A percentile compares a stretch with the other conserved stretches of the same genome.
These are phyloP conservation scores for Simplicillium sp. DNA, from an alignment of 2,329 filamentous ascomycete species.

Conservation along the genomic window DNA sequence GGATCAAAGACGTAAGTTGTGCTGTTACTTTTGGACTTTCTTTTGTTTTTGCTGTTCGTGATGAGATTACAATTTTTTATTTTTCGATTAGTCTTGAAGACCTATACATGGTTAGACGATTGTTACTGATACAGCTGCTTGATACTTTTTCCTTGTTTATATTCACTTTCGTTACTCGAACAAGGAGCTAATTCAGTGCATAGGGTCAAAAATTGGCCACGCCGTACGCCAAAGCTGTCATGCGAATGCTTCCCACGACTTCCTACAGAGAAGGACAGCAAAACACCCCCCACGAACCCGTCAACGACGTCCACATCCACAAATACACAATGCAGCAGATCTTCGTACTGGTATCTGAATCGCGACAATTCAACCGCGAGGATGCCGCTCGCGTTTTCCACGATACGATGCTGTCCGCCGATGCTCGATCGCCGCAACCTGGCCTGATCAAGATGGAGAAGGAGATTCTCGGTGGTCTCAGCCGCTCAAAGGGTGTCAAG, in stretches of 20 bases:
- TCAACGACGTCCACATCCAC: slow-evolving; percentile 58
- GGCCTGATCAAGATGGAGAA: slow-evolving; percentile 49
- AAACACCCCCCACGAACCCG: slow-evolving; percentile 42
- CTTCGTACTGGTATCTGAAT: slow-evolving; percentile 56
- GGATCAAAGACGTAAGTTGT: slow-evolving; percentile 61
- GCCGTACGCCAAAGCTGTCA: slow-evolving; percentile 67
- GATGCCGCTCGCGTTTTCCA: slow-evolving; percentile 59
- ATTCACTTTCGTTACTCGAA: not conserved
- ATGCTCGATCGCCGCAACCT: slow-evolving; percentile 52
- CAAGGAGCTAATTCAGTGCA: slow-evolving; percentile 12
- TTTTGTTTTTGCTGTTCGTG: slow-evolving; percentile 22
- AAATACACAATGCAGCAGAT: slow-evolving; percentile 52
- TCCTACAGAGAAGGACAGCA: slow-evolving; percentile 41
- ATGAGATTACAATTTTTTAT: slow-evolving; percentile 54
- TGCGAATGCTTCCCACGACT: slow-evolving; percentile 72
- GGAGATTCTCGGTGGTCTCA: slow-evolving; percentile 28
- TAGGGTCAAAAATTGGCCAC: slow-evolving; percentile 69
- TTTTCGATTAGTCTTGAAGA: slow-evolving; percentile 99
- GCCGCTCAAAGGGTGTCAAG: slow-evolving; percentile 24
- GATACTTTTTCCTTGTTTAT: no score
- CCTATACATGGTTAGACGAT: slow-evolving; percentile 75
- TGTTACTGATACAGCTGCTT: slow-evolving; percentile 10
- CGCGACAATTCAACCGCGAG: slow-evolving; percentile 51
- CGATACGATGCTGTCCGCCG: slow-evolving; percentile 47
- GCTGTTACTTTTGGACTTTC: slow-evolving; percentile 8